Evolutionary conservation across 306 rosid species (phyloP), one percentile per base, ranked within the genome.

Genomic region (Malus sieversii): DNA sequence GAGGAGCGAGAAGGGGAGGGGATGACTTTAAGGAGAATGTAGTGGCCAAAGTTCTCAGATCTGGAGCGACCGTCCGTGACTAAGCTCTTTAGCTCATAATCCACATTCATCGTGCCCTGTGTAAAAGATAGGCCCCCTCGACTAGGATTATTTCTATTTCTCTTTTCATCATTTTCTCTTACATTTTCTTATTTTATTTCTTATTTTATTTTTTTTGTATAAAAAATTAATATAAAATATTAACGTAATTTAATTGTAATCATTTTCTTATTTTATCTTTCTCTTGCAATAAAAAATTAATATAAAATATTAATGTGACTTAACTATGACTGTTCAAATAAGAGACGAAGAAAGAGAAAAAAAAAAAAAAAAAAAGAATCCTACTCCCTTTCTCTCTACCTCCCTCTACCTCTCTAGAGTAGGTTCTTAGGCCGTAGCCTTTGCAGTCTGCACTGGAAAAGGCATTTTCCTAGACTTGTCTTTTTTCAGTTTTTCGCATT

Each of bases 41-140:
- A 38, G 73, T 4, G 46, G 51, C 40, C 57, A 48, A 33, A 4
- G 35, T 74, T 59, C 76, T 75, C 76, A 75, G 80, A 82, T 72
- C 73, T 73, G 73, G 78, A 72, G 78, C 57, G 67, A 79, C 86
- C 77, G 77, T 72, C 83, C 81, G 85, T 75, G 85, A 84, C 79
- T 33, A 66, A 72, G 68, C 70, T 15, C 78, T 30, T 38, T 29
- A 48, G 53, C 70, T 65, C 8, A 20, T 11, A 57, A 14, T 59
- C 63, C 42, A 35, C 61, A 4, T 0, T 20, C 0, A 42, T 59
- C 13, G 12, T 0, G 75, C 68, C 80, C 75, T 82, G 84, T 72
- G 74, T 30, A 63, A 29, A 30, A 7, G 30, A 30, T 8, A 52
- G 38, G 32, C 1, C 32, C 1, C 25, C 25, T 25, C 25, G 25